phyloP scores from a whole-genome alignment of 305 asterid genomes.

The Striga hermonthica region DNA sequence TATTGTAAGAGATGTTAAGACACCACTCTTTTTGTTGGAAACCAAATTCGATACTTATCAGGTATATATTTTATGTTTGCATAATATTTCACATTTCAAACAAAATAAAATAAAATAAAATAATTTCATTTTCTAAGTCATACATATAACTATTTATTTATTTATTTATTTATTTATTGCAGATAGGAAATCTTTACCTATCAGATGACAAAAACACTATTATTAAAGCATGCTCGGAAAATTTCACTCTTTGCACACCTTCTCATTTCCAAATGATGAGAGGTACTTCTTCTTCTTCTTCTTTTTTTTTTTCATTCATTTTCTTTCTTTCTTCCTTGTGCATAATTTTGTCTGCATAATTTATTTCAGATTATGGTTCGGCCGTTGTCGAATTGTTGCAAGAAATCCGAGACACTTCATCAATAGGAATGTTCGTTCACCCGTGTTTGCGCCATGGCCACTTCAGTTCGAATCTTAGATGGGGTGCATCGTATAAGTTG shows the following conservation, averaged over 20 bases:
- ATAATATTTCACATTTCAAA: background rate
- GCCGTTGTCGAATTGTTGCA: slow-evolving; percentile 17
- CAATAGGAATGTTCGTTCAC: slow-evolving; percentile 29
- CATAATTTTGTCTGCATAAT: background rate
- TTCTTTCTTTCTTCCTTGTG: background rate
- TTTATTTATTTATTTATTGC: background rate
- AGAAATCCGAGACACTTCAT: background rate
- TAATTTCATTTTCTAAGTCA: background rate
- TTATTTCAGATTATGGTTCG: slow-evolving; percentile 25
- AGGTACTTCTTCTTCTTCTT: background rate
- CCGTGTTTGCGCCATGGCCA: slow-evolving; percentile 29
- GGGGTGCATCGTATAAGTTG: background rate
- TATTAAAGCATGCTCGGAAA: background rate
- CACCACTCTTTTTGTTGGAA: slow-evolving; percentile 37
- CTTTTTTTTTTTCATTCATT: background rate
- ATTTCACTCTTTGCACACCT: slow-evolving; percentile 11
- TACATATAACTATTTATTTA: background rate
- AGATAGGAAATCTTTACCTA: background rate
- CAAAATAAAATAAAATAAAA: background rate
- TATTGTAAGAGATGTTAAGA: slow-evolving; percentile 26
- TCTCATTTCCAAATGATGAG: slow-evolving; percentile 13
- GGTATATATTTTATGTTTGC: too few species aligned
- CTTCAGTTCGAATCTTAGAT: background rate
- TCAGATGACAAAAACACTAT: background rate
- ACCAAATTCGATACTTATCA: slow-evolving; percentile 33